Conservation (phyloP, 2,329 filamentous ascomycete species). For the Verticillium albo-atrum region DNA sequence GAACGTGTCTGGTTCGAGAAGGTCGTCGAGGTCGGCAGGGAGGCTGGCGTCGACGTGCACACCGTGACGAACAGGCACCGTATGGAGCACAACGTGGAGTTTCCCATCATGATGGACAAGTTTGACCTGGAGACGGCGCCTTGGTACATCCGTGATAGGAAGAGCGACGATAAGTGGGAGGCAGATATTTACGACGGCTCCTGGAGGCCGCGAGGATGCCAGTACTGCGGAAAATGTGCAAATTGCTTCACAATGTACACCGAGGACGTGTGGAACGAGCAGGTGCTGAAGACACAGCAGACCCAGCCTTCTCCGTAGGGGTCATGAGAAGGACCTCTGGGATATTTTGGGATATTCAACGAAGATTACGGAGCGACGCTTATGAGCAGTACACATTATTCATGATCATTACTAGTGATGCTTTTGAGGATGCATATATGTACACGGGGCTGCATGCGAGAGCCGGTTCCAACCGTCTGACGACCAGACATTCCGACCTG, state of each 20-base stretch:
- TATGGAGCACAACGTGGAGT: background rate
- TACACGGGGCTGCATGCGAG: background rate
- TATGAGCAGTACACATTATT: background rate
- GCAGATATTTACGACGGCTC: background rate
- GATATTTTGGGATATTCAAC: too few relatives aligned
- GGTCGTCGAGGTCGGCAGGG: background rate
- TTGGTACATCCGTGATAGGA: background rate
- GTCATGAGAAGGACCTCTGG: too few relatives aligned
- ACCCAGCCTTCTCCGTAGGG: too few relatives aligned
- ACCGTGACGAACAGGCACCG: background rate
- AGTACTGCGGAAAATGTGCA: background rate
- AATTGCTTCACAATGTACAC: background rate
- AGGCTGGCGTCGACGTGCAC: background rate
- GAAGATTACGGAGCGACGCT: too few relatives aligned
- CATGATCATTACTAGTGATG: background rate
- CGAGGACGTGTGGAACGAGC: too few relatives aligned
- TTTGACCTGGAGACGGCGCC: conserved; percentile 1
- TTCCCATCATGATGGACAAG: background rate
- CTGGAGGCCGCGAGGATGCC: background rate
- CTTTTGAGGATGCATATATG: background rate
- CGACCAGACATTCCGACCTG: background rate
- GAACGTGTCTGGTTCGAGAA: background rate
- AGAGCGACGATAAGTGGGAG: background rate
- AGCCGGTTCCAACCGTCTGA: background rate
- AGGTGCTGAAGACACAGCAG: too few relatives aligned